phyloP scores from a whole-genome alignment of 495 filamentous ascomycete genomes.

The Aspergillus biplanus region DNA sequence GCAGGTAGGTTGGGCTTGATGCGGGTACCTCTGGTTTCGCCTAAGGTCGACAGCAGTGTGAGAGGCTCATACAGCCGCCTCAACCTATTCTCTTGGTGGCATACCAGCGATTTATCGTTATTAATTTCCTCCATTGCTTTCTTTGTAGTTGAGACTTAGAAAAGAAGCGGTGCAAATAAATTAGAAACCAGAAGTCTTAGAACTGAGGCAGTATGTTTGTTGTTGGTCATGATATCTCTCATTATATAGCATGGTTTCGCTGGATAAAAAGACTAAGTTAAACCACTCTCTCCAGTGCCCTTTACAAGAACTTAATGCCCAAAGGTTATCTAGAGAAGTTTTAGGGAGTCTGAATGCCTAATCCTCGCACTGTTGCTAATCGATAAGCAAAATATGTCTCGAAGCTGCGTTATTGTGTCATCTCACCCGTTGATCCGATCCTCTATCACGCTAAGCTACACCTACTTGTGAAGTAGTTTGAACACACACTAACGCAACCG shows the following conservation, averaged over 20 bases:
- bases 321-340: neutral
- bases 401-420: neutral
- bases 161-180: neutral
- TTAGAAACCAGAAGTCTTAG: neutral
- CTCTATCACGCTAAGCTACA: neutral
- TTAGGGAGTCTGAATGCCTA: neutral
- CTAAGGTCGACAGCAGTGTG: neutral
- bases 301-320: neutral
- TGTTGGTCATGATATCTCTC: neutral
- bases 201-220: neutral
- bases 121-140: neutral
- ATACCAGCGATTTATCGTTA: neutral
- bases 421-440: neutral
- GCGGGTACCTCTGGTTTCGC: constrained; percentile 3
- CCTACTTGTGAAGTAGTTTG: neutral
- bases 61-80: neutral
- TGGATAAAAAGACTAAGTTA: neutral
- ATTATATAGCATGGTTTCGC: neutral
- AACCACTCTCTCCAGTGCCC: neutral
- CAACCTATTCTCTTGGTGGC: neutral
- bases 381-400: neutral
- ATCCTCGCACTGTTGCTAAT: neutral
- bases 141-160: neutral
- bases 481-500: neutral
- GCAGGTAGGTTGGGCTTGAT: neutral